Conservation (phyloP, 2,329 filamentous ascomycete species). For the Xylaria sp. region DNA sequence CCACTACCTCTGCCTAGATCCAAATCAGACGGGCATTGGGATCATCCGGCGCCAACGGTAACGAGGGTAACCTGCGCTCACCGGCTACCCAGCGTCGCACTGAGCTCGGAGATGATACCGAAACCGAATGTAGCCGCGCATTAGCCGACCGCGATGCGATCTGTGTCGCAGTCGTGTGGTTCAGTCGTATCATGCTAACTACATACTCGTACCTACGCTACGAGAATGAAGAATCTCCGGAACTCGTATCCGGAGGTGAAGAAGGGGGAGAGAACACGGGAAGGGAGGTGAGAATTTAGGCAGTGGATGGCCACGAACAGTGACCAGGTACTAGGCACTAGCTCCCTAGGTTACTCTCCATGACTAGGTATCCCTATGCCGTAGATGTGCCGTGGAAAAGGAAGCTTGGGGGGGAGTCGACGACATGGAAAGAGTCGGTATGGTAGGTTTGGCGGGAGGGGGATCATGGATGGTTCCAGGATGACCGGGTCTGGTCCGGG, state of each 20-base stretch:
- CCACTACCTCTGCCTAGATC: too few species aligned
- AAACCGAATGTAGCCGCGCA: slow-evolving; percentile 3
- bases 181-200: not conserved
- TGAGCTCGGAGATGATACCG: slow-evolving; percentile 8
- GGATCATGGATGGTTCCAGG: not conserved
- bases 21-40: slow-evolving; percentile 21
- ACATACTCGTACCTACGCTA: not conserved
- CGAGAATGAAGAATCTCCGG: too few species aligned
- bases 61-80: slow-evolving; percentile 4
- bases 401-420: not conserved
- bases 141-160: not conserved
- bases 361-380: too few species aligned
- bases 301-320: too few species aligned
- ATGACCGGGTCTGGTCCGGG: not conserved
- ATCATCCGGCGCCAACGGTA: slow-evolving; percentile 14
- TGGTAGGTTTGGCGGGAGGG: not conserved
- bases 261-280: too few species aligned
- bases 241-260: too few species aligned
- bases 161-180: not conserved
- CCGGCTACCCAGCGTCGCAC: slow-evolving; percentile 4
- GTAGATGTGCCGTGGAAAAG: not conserved
- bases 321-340: too few species aligned
- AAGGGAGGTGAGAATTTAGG: too few species aligned
- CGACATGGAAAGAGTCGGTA: not conserved
- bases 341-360: not conserved